Base-by-base conservation (phyloP, 768 basidiomycete genomes). In the Trametes punicea region DNA sequence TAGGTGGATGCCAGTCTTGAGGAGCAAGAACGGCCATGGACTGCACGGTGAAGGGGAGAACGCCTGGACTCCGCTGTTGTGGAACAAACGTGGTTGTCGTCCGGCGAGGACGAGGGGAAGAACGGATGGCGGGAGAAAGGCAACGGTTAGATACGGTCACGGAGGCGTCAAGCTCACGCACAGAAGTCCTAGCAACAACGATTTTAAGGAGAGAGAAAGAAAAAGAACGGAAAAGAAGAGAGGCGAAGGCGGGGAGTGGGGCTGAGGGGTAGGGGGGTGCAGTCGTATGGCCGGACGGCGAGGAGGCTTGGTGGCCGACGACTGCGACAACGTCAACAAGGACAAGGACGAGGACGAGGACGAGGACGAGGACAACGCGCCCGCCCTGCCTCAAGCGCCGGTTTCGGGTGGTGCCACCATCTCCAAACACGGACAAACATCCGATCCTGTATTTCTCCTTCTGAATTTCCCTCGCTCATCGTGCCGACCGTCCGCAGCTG, bases 11-110 rank as follows among this genome's bases (percentile, higher is more conserved):
- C 87, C 87, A 88, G 77, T 89, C 87, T 75, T 81, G 78, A 69
- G 84, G 78, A 62, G 82, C 85, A 75, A 89, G 83, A 77, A 88
- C 80, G 74, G 88, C 88, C 88, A 90, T 89, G 78, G 70, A 72
- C 71, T 69, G 60, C 58, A 59, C 55, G 47, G 33, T 34, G 59
- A 31, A n/a, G 59, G 47, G 56, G 56, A 55, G 48, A 46, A 34
- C 29, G 59, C 56, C 48, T 54, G 46, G 54, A 51, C 48, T 33
- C 30, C 49, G 40, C 55, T 56, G 62, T 18, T 36, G 34, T 8
- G 15, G 15, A 36, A 36, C 9, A 27, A 34, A 47, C 23, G 52
- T 30, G 23, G 55, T 23, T 9, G 52, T 20, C 38, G 55, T 20
- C 3, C 21, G 40, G 46, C 31, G 59, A 49, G 42, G 62, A 50